Conservation (phyloP, 768 basidiomycete genomes). For the Auricularia heimuer region DNA sequence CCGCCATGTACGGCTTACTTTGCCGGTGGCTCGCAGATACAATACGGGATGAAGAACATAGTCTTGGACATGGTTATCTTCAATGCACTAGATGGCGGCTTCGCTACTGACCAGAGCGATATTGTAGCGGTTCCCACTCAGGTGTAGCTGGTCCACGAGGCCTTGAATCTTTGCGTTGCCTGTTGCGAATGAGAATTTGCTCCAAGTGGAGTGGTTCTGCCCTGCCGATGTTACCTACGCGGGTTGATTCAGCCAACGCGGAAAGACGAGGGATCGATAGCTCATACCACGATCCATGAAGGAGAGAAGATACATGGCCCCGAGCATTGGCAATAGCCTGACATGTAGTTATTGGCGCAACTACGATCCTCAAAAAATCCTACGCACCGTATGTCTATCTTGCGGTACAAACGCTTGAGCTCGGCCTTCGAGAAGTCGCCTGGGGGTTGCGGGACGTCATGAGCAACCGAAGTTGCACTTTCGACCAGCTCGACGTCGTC, state of each 20-base stretch:
- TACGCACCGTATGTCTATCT: slow-evolving; percentile 37
- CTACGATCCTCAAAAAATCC: background rate
- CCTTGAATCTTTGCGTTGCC: slow-evolving; percentile 65
- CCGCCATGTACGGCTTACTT: slow-evolving; percentile 34
- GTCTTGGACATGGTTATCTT: slow-evolving; percentile 32
- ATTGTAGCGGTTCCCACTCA: slow-evolving; percentile 53
- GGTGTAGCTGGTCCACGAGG: slow-evolving; percentile 42
- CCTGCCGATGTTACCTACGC: slow-evolving; percentile 46
- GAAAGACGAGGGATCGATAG: background rate
- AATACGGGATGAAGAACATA: slow-evolving; percentile 52
- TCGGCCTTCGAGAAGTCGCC: slow-evolving; percentile 31
- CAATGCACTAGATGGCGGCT: background rate
- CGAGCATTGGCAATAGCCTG: slow-evolving; percentile 43
- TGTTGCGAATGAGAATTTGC: slow-evolving; percentile 13
- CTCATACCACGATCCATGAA: slow-evolving; percentile 52
- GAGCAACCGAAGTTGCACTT: background rate
- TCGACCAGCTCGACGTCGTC: background rate
- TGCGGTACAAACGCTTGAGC: slow-evolving; percentile 46
- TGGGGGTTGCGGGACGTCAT: slow-evolving; percentile 29
- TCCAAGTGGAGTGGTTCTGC: slow-evolving; percentile 1
- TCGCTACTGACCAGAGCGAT: slow-evolving; percentile 43
- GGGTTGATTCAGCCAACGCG: background rate
- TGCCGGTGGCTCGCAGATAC: slow-evolving; percentile 52
- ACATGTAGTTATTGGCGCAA: background rate
- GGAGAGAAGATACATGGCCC: slow-evolving; percentile 50